phyloP scores from a whole-genome alignment of 495 filamentous ascomycete genomes.

The Hypoxylon trugodes region DNA sequence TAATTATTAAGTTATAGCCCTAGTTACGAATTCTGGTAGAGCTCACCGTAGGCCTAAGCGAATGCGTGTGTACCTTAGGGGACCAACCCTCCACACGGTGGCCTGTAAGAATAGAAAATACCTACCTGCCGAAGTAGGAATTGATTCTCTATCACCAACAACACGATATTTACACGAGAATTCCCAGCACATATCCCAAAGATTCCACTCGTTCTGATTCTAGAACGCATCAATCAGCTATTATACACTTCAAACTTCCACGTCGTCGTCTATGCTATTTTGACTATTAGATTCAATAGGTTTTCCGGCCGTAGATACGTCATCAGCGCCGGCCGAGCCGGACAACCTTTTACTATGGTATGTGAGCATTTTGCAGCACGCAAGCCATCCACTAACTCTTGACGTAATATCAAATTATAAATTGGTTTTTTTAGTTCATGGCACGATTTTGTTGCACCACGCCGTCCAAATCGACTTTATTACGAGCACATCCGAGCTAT shows the following conservation, averaged over 20 bases:
- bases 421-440: neutral
- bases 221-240: too few relatives aligned
- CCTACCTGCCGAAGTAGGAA: neutral
- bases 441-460: neutral
- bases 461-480: neutral
- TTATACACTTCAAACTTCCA: neutral
- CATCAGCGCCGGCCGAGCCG: neutral
- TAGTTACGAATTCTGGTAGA: slow-evolving; percentile 1
- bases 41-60: slow-evolving; percentile 13
- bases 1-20: slow-evolving; percentile 14
- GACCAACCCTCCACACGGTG: neutral
- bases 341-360: neutral
- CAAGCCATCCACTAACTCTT: neutral
- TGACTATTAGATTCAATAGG: neutral
- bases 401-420: neutral
- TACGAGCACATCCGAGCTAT: neutral
- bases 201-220: too few relatives aligned
- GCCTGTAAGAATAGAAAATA: neutral
- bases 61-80: neutral
- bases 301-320: neutral
- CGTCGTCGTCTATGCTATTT: too few relatives aligned
- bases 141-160: neutral
- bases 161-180: neutral
- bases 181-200: too few relatives aligned
- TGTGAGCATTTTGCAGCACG: neutral